Evolutionary conservation across 768 basidiomycete genomes (phyloP).

Genomic region (Udeniomyces megalosporus): DNA sequence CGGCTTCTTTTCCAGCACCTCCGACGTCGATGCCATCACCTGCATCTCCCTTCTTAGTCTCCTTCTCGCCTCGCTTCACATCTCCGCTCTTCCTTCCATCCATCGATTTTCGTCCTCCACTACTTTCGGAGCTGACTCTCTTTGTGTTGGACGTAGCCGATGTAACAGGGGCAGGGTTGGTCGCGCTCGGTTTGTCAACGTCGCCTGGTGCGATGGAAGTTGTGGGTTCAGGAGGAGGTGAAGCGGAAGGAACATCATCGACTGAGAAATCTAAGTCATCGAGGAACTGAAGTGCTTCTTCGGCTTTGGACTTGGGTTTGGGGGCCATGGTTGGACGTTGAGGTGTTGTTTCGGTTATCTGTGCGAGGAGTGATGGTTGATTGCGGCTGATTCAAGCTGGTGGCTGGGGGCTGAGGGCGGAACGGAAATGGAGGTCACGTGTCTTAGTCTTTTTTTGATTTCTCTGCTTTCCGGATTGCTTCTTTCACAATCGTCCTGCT

Average conservation of each 20-base stretch:
- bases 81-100: not conserved
- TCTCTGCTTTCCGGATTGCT: too few relatives aligned
- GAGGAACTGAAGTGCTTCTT: slow-evolving; percentile 77
- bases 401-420: too few relatives aligned
- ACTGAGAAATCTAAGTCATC: slow-evolving; percentile 80
- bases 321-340: not conserved
- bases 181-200: not conserved
- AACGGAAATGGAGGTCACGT: too few relatives aligned
- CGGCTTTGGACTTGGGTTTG: slow-evolving; percentile 1
- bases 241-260: slow-evolving; percentile 19
- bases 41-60: not conserved
- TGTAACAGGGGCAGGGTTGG: not conserved
- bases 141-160: slow-evolving; percentile 10
- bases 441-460: too few relatives aligned
- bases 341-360: not conserved
- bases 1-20: slow-evolving; percentile 3
- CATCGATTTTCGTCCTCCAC: not conserved
- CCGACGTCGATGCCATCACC: not conserved
- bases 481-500: too few relatives aligned
- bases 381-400: too few relatives aligned
- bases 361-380: too few relatives aligned
- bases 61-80: not conserved
- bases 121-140: not conserved
- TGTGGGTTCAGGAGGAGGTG: slow-evolving; percentile 13
- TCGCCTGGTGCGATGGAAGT: slow-evolving; percentile 4